Conservation (phyloP, 2,329 filamentous ascomycete species). For the Trichothecium roseum region DNA sequence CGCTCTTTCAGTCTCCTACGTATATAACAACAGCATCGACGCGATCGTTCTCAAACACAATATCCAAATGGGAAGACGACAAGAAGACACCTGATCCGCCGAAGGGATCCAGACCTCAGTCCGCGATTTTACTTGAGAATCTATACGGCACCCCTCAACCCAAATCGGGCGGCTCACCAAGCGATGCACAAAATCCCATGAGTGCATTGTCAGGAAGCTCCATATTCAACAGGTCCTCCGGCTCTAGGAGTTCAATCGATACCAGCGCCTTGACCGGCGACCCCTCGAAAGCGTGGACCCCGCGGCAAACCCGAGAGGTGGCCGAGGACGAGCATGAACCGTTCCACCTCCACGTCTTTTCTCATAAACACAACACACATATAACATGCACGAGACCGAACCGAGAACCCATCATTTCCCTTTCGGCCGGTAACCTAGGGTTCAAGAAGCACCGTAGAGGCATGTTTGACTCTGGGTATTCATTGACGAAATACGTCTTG, state of each 20-base stretch:
- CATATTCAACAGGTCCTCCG: conserved; percentile 24
- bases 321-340: conserved; percentile 40
- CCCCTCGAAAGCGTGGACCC: neutral
- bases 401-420: conserved; percentile 65
- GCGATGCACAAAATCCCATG: conserved; percentile 17
- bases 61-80: conserved; percentile 15
- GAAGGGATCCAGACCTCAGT: conserved; percentile 12
- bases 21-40: conserved; percentile 11
- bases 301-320: conserved; percentile 8
- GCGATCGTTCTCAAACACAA: conserved; percentile 30
- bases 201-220: conserved; percentile 23
- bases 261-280: conserved; percentile 18
- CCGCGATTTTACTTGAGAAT: conserved; percentile 20
- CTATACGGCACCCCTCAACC: conserved; percentile 19
- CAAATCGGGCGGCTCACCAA: conserved; percentile 4
- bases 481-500: conserved; percentile 75
- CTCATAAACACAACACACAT: conserved; percentile 91
- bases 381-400: conserved; percentile 81
- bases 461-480: conserved; percentile 85
- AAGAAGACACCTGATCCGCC: neutral
- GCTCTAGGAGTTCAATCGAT: conserved; percentile 11
- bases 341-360: conserved; percentile 79
- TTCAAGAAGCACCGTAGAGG: conserved; percentile 74
- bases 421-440: conserved; percentile 82
- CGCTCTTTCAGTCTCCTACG: conserved; percentile 18